Conservation (phyloP, 345 rosid genomes). For the Melastoma malabathricum region DNA sequence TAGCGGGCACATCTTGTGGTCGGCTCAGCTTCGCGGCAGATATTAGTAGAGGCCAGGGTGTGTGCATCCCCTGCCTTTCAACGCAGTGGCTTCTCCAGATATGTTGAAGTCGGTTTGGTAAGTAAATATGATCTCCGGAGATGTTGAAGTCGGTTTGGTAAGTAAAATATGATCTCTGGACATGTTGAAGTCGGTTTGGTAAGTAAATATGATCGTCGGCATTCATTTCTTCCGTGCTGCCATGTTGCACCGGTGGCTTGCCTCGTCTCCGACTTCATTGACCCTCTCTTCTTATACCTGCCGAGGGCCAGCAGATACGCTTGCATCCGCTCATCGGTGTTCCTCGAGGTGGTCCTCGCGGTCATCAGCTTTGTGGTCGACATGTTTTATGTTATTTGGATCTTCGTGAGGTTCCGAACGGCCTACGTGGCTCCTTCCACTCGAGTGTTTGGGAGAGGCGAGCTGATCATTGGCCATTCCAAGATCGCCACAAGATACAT, state of each 20-base stretch:
- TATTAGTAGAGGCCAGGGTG: conserved; percentile 5
- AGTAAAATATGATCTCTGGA: conserved; percentile 7
- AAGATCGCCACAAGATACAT: conserved; percentile 37
- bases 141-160: too few relatives aligned
- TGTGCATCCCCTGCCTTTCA: not conserved
- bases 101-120: conserved; percentile 1
- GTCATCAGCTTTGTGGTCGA: conserved; percentile 26
- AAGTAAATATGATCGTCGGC: too few relatives aligned
- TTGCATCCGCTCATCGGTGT: conserved; percentile 22
- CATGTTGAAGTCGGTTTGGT: conserved; percentile 1
- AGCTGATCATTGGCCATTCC: conserved; percentile 31
- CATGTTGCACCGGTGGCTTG: conserved; percentile 23
- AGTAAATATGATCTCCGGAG: too few relatives aligned
- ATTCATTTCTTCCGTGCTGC: not conserved
- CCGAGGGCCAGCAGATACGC: conserved; percentile 15
- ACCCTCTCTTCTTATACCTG: conserved; percentile 45
- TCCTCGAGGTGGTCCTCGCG: conserved; percentile 23
- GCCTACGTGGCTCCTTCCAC: conserved; percentile 59
- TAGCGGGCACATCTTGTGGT: too few relatives aligned
- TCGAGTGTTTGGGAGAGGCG: conserved; percentile 54
- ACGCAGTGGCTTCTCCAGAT: conserved; percentile 17
- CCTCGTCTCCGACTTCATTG: conserved; percentile 38
- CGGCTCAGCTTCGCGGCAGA: too few relatives aligned
- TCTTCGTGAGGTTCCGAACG: conserved; percentile 32
- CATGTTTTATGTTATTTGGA: conserved; percentile 29